Base-by-base conservation (phyloP, 768 basidiomycete species). In the Termitomyces heimii region DNA sequence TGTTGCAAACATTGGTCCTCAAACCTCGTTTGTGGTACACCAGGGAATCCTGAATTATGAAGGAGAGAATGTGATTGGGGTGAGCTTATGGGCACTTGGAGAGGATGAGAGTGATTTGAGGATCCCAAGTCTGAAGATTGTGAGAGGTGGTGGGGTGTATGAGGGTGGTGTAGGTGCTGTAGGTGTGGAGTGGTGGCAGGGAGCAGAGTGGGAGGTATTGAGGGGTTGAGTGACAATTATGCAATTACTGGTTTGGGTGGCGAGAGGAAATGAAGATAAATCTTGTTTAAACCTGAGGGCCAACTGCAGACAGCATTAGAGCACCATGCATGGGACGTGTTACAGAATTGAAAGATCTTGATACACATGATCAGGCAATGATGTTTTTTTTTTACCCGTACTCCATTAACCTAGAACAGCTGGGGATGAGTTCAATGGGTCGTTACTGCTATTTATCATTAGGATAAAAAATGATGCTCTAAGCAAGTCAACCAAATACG, bases 11-110 rank as follows among this genome's bases (percentile, higher is more conserved):
- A 58, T 62, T 6, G 62, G 62, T 2, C 62, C 62, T 0, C 62
- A 62, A 43, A 55, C 43, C 2, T 53, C 54, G 2, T 62, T 62
- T 35, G 56, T 57, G 29, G 62, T 62, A 32, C 62, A 62, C 8
- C 45, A 58, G 31, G 62, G 59, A 5, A 62, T 62, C 32, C 35
- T 60, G 26, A 46, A 62, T 18, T 62, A 58, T 48, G 12, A 22
- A 4, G 62, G 62, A 14, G 45, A 50, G 26, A 62, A 62, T 16
- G 52, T 58, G 18, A 29, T 62, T 28, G 62, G 47, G n/a, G 46
- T 62, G 18, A 62, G 62, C 49, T 26, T 62, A 29, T 62, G 62
- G 62, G 51, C 45, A 5, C 56, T 62, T 26, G 59, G 59, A n/a
- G 44, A 35, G 18, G 37, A 52, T 14, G 40, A 39, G 10, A 31